Evolutionary conservation across 2,329 filamentous ascomycete genomes (phyloP), one percentile per base, ranked within the genome.

Genomic region (Colletotrichum liriopes): DNA sequence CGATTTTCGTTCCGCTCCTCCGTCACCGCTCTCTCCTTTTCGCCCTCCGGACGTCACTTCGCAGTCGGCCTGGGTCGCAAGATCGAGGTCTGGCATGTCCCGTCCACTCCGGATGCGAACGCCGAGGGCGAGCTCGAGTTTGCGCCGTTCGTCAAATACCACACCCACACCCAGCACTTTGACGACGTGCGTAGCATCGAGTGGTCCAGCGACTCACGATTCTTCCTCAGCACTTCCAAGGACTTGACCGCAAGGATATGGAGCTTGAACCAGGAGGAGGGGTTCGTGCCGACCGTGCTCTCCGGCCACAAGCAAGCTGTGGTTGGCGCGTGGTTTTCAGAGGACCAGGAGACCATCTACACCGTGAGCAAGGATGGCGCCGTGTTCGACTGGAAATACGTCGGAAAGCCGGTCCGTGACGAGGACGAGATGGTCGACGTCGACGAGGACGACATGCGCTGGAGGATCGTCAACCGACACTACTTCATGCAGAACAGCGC

Each of bases 351-450:
- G 83, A 94, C 91, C 60, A 97, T 99, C 65, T 99, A 96, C 81
- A 98, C 96, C 0, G 91, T 98, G 75, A 98, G 96, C 83, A 97
- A 97, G 81, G 97, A 99, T 81, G 97, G 96, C n/a, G 95, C 96
- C 3, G 88, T 98, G 0, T 98, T 98, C 78, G 90, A 93, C 75
- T 99, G 96, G 96, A 92, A 94, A 79, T 99, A 96, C 82, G 89
- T 91, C 79, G 89, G 68, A 86, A 91, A 78, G 85, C 90, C 79
- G 84, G 86, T 79, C 81, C 88, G 67, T 7, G 85, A 87, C 49
- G 88, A 91, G 59, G 89, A 91, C 65, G 87, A 90, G 62, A 91
- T 91, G 79, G 84, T 85, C 4, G 86, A 88, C 64, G 89, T 90
- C 26, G 86, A 90, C 49, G 88, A 91, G 71, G 68, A 68, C 4